Base-by-base conservation (phyloP, 345 rosid genomes). In the Citrus glauca region DNA sequence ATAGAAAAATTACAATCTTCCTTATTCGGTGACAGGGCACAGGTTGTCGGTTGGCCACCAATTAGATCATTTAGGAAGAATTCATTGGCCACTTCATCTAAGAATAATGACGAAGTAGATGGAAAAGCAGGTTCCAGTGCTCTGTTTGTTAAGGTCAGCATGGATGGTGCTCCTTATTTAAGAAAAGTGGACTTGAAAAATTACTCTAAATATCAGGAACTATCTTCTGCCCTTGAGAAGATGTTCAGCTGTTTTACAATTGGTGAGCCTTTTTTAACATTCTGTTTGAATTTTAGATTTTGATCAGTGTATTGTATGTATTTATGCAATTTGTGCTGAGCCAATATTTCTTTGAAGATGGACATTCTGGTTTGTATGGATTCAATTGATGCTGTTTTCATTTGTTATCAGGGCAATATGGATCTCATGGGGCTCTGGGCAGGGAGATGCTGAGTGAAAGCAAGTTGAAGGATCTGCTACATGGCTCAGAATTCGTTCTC, bases 21-120 rank as follows among this genome's bases (percentile, higher is more conserved):
- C 27, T 60, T 72, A 25, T 73, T 71, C 77, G 60, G 59, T 81
- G 64, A 62, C 83, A 91, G 93, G 90, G 92, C 91, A 60, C 91
- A 87, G 84, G 93, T 91, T 75, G 91, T 91, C 78, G 95, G 95
- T 66, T 91, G 95, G 95, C 95, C 95, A 28, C 95, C 95, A 40
- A 83, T 91, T 66, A 86, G 90, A 77, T 90, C 95, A 4, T 91
- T 78, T 78, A 82, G 95, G 80, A 90, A 87, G 86, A 91, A 90
- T 81, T 76, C 89, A 1, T 83, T 91, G 84, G 90, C 88, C 32
- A 80, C 88, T 72, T 75, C 91, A 71, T 87, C 89, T 3, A 91
- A 85, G 88, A 90, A 83, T 74, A 75, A 79, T 38, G 91, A 88
- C 7, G 92, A 90, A 77, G 90, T 88, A 6, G 93, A 90, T 80